Conservation (phyloP, 2,329 filamentous ascomycete species). For the Setomelanomma holmii region DNA sequence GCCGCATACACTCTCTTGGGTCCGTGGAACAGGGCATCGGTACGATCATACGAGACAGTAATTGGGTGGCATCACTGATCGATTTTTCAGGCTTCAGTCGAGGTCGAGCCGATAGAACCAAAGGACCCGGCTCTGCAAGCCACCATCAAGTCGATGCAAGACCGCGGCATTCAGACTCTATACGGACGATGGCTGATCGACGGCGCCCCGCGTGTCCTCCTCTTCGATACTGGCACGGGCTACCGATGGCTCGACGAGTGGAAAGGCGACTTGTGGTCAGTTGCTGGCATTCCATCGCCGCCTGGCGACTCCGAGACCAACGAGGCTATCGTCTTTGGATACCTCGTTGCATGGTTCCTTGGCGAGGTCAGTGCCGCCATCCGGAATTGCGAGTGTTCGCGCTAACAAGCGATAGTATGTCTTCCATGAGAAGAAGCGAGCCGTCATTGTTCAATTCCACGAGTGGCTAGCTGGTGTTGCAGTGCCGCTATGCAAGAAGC, state of each 20-base stretch:
- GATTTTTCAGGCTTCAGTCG: constrained; percentile 81
- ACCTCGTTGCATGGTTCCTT: constrained; percentile 96
- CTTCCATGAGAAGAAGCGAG: constrained; percentile 87
- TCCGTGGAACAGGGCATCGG: constrained; percentile 88
- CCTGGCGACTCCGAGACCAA: constrained; percentile 93
- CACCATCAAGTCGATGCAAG: constrained; percentile 91
- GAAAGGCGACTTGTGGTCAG: constrained; percentile 95
- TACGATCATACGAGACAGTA: constrained; percentile 56
- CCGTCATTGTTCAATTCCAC: constrained; percentile 97
- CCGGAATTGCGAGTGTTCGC: not conserved
- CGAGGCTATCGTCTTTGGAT: constrained; percentile 96
- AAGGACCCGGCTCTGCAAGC: constrained; percentile 78
- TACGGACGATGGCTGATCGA: constrained; percentile 99
- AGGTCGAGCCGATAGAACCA: constrained; percentile 92
- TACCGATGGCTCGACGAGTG: constrained; percentile 93
- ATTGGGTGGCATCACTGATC: constrained; percentile 18
- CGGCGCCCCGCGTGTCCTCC: constrained; percentile 87
- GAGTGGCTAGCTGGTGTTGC: constrained; percentile 97
- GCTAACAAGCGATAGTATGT: constrained; percentile 71
- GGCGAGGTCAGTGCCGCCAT: constrained; percentile 74
- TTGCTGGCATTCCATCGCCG: constrained; percentile 91
- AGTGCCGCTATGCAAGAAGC: constrained; percentile 88
- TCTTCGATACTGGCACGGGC: constrained; percentile 94
- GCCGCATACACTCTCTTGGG: constrained; percentile 95
- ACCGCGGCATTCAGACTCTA: constrained; percentile 85